Evolutionary conservation across 2,329 filamentous ascomycete genomes (phyloP).

Genomic region (Ophiostoma ulmi): DNA sequence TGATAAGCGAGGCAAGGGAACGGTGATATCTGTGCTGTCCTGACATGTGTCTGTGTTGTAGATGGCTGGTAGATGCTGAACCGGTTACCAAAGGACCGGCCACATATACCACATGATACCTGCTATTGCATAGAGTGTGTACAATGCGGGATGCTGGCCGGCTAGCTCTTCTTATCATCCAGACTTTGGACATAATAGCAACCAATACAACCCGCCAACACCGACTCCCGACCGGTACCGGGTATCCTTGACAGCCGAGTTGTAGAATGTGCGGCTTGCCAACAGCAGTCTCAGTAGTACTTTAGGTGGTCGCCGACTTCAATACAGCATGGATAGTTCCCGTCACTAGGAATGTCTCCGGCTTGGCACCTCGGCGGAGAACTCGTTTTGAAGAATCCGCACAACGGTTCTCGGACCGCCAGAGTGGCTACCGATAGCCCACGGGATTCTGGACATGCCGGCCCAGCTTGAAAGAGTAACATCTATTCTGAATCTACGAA

Average conservation of each 20-base stretch:
- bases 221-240: background rate
- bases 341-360: background rate
- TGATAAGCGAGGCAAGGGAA: background rate
- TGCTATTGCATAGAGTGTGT: background rate
- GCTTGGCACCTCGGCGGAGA: background rate
- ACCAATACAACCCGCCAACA: background rate
- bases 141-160: background rate
- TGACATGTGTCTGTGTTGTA: background rate
- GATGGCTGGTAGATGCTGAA: background rate
- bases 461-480: background rate
- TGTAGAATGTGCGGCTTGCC: background rate
- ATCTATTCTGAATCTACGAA: background rate
- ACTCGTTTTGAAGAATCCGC: background rate
- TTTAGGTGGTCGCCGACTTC: background rate
- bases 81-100: background rate
- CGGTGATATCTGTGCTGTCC: background rate
- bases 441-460: background rate
- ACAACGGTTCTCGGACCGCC: background rate
- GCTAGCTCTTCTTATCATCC: background rate
- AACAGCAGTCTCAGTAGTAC: background rate
- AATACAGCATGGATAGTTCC: background rate
- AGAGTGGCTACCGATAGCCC: background rate
- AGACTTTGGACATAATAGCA: background rate
- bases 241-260: background rate
- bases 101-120: background rate